Evolutionary conservation across 2,329 filamentous ascomycete genomes (phyloP).

Genomic region (Aspergillus sp.): DNA sequence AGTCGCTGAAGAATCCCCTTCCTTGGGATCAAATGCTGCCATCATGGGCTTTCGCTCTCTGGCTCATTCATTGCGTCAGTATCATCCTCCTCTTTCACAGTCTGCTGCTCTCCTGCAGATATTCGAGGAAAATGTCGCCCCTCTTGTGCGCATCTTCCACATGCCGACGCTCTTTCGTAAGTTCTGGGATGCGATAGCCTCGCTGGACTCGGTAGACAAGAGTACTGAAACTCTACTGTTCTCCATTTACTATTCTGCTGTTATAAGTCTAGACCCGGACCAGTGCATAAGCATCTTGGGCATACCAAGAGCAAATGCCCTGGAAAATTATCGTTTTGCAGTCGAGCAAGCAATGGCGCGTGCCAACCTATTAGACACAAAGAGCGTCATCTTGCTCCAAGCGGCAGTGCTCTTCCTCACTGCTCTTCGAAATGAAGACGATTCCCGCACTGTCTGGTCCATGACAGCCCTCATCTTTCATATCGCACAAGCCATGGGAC

Average conservation of each 20-base stretch:
- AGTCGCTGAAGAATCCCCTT: conserved; percentile 27
- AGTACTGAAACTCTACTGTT: conserved; percentile 56
- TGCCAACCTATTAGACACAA: conserved; percentile 58
- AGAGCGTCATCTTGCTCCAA: conserved; percentile 59
- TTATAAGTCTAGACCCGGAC: conserved; percentile 38
- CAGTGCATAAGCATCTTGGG: conserved; percentile 44
- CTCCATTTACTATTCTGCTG: conserved; percentile 56
- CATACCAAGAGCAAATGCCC: conserved; percentile 45
- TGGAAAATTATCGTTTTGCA: conserved; percentile 57
- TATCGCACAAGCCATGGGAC: conserved; percentile 42
- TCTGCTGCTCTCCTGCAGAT: conserved; percentile 52
- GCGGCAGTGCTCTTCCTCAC: conserved; percentile 60
- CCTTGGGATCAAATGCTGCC: conserved; percentile 20
- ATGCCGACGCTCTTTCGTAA: conserved; percentile 49
- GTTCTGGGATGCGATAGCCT: conserved; percentile 47
- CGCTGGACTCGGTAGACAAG: conserved; percentile 48
- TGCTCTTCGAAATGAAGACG: conserved; percentile 36
- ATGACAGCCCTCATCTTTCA: conserved; percentile 39
- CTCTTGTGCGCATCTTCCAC: conserved; percentile 57
- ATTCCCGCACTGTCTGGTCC: conserved; percentile 40
- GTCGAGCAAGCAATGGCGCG: conserved; percentile 60
- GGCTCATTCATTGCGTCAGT: conserved; percentile 49
- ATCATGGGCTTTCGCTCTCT: conserved; percentile 59
- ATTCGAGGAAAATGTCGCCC: conserved; percentile 59
- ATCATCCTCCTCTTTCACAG: conserved; percentile 52